These are phyloP conservation scores for Cladosporium sp. DNA, from an alignment of 2,329 filamentous ascomycete genomes.

Conservation along the genomic window DNA sequence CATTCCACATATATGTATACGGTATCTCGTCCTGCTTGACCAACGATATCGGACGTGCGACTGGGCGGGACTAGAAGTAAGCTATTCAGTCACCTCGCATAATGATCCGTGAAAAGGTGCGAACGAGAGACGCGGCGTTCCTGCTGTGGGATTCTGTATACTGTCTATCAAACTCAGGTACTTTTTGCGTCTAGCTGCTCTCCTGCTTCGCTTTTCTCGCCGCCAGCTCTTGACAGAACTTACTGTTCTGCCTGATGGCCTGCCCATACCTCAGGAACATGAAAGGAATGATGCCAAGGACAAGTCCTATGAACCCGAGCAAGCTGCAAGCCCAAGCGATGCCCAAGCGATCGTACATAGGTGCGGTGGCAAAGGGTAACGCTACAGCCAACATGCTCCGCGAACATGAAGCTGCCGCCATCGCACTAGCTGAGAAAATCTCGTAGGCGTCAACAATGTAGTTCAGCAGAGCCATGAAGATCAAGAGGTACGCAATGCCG, in stretches of 20 bases:
- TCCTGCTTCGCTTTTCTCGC: constrained; percentile 40
- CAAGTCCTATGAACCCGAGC: constrained; percentile 46
- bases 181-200: not conserved
- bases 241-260: constrained; percentile 53
- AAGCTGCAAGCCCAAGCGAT: constrained; percentile 61
- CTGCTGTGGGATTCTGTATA: not conserved
- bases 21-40: too few relatives aligned
- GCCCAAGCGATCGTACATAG: constrained; percentile 64
- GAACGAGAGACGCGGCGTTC: too few relatives aligned
- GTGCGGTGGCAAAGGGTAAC: constrained; percentile 43
- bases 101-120: too few relatives aligned
- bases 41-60: too few relatives aligned
- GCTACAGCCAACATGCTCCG: constrained; percentile 71
- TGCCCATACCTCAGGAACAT: constrained; percentile 53
- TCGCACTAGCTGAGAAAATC: constrained; percentile 67
- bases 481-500: constrained; percentile 44
- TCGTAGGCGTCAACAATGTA: constrained; percentile 66
- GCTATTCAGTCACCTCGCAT: too few relatives aligned
- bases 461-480: constrained; percentile 53
- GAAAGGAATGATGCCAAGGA: constrained; percentile 55
- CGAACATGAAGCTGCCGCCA: constrained; percentile 79
- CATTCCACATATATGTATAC: too few relatives aligned
- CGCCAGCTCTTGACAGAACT: constrained; percentile 59
- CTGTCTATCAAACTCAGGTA: not conserved
- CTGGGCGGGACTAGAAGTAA: too few relatives aligned